Evolutionary conservation across 2,329 filamentous ascomycete genomes (phyloP).

Genomic region (Claviceps cyperi): DNA sequence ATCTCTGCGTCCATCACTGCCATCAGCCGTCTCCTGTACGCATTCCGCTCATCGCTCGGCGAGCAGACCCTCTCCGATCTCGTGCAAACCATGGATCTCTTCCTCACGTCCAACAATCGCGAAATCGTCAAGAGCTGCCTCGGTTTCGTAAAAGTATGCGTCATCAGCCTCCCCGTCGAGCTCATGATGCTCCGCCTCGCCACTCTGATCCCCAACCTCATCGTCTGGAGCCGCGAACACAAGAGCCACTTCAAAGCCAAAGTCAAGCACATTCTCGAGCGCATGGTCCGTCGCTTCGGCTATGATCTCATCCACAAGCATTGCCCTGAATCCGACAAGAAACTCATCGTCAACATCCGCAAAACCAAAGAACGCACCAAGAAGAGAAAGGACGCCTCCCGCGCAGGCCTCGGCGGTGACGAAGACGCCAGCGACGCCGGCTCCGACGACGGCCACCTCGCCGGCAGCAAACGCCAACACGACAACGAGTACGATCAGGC

Average conservation of each 20-base stretch:
- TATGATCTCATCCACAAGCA: slow-evolving; percentile 64
- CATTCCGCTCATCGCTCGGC: slow-evolving; percentile 63
- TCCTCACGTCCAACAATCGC: slow-evolving; percentile 89
- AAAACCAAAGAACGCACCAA: slow-evolving; percentile 88
- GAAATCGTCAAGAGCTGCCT: slow-evolving; percentile 92
- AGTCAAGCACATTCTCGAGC: slow-evolving; percentile 94
- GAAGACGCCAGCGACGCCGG: slow-evolving; percentile 43
- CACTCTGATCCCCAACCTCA: slow-evolving; percentile 72
- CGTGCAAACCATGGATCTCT: slow-evolving; percentile 89
- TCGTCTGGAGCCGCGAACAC: slow-evolving; percentile 96
- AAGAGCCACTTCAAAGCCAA: slow-evolving; percentile 94
- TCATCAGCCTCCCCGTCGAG: slow-evolving; percentile 68
- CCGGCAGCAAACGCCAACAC: slow-evolving; percentile 41
- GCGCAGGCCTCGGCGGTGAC: slow-evolving; percentile 36
- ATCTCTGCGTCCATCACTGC: slow-evolving; percentile 95
- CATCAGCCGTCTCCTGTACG: slow-evolving; percentile 81
- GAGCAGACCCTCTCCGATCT: slow-evolving; percentile 63
- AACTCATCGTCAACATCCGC: slow-evolving; percentile 84
- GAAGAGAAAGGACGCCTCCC: slow-evolving; percentile 64
- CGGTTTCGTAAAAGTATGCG: slow-evolving; percentile 91
- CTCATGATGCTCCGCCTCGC: slow-evolving; percentile 65
- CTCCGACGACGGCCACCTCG: slow-evolving; percentile 24
- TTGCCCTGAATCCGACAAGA: slow-evolving; percentile 75
- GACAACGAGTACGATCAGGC: slow-evolving; percentile 92
- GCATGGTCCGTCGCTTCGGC: slow-evolving; percentile 84